Evolutionary conservation across 352 stramenopile genomes (phyloP).

Genomic region (Ophiocytium majus): DNA sequence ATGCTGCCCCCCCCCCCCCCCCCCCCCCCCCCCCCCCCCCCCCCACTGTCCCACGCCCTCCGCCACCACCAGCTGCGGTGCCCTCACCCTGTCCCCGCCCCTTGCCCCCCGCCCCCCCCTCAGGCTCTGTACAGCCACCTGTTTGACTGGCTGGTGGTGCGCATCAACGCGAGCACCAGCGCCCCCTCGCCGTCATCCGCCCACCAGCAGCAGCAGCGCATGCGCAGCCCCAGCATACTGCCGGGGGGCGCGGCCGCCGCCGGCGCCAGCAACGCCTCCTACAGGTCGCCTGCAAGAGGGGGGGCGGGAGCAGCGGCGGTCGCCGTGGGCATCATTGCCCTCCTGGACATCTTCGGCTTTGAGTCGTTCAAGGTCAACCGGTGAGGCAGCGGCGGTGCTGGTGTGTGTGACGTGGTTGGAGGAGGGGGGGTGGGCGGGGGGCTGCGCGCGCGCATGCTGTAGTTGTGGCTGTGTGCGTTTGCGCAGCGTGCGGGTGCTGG

Average conservation of each 20-base stretch:
- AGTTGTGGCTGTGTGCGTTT: no score
- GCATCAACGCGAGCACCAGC: conserved; percentile 68
- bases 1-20: not conserved
- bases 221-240: not conserved
- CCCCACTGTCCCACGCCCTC: no score
- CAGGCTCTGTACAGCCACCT: conserved; percentile 74
- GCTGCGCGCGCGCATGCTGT: no score
- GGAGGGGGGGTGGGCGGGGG: no score
- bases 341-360: conserved; percentile 88
- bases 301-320: conserved; percentile 32
- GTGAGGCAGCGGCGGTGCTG: conserved; percentile 73
- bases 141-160: conserved; percentile 86
- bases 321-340: conserved; percentile 64
- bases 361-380: conserved; percentile 83
- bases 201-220: conserved; percentile 27
- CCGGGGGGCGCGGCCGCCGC: not conserved
- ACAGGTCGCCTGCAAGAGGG: conserved; percentile 3
- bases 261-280: no score
- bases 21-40: not conserved
- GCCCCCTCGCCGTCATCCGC: not conserved
- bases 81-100: not conserved
- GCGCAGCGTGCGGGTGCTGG: no score
- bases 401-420: no score
- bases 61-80: no score
- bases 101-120: not conserved